A percentile compares a stretch with the other conserved stretches of the same genome.
Evolutionary conservation across 768 basidiomycete genomes (phyloP).

Genomic region (Termitomyces titanicus): DNA sequence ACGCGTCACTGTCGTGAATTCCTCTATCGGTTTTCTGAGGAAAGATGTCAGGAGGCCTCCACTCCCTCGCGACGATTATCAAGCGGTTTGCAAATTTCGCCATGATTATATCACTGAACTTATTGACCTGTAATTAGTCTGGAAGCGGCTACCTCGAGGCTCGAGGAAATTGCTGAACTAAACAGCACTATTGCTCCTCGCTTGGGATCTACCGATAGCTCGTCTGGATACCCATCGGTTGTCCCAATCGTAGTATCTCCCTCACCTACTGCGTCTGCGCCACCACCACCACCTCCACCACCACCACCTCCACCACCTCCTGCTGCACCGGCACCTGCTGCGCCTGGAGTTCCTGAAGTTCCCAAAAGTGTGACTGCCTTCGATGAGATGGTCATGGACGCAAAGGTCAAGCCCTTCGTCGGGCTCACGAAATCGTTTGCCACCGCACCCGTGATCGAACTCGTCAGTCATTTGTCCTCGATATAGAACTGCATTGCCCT

Average conservation of each 20-base stretch:
- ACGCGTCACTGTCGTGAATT: constrained; percentile 8
- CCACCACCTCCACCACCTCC: constrained; percentile 24
- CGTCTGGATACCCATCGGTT: constrained; percentile 6
- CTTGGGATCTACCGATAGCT: constrained; percentile 11
- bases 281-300: constrained; percentile 26
- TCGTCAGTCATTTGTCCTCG: constrained; percentile 47
- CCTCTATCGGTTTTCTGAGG: not conserved
- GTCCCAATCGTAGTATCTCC: constrained; percentile 12
- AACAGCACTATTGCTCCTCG: constrained; percentile 18
- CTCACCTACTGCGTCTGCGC: constrained; percentile 20
- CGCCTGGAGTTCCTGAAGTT: constrained; percentile 30
- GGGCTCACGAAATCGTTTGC: constrained; percentile 71
- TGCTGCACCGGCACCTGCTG: constrained; percentile 27
- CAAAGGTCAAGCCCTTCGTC: constrained; percentile 70
- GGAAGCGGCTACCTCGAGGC: constrained; percentile 89
- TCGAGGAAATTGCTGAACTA: constrained; percentile 82
- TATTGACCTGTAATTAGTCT: constrained; percentile 43
- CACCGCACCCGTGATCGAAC: constrained; percentile 65
- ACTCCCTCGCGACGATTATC: constrained; percentile 78
- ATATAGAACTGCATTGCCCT: too few species aligned
- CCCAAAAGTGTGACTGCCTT: constrained; percentile 69
- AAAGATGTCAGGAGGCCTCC: constrained; percentile 49
- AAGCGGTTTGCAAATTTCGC: constrained; percentile 53
- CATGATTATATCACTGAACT: not conserved
- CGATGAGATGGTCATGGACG: constrained; percentile 69